Evolutionary conservation across 129 eudicot species (phyloP).

Genomic region (Artemisia tridentata): DNA sequence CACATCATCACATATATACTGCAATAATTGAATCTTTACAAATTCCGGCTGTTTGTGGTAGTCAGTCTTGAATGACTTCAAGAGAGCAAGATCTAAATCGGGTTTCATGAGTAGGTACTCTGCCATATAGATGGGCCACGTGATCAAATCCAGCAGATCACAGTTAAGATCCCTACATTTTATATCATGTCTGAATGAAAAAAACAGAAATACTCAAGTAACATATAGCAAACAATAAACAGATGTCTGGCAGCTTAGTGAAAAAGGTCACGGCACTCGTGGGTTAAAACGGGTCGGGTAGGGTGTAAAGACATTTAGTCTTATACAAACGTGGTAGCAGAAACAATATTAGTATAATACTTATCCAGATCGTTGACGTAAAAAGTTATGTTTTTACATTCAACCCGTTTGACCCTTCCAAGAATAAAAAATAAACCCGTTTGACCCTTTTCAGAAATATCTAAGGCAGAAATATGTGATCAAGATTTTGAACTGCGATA

Average conservation of each 20-base stretch:
- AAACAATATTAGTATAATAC: background rate
- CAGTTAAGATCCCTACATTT: slow-evolving; percentile 78
- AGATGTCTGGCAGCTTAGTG: background rate
- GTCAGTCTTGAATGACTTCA: slow-evolving; percentile 56
- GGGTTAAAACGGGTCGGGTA: background rate
- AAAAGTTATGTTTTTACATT: no score
- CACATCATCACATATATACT: slow-evolving; percentile 83
- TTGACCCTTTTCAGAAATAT: no score
- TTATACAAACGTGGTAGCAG: background rate
- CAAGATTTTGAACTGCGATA: no score
- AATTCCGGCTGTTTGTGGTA: slow-evolving; percentile 62
- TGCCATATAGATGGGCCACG: slow-evolving; percentile 87
- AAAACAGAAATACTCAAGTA: slow-evolving; percentile 8
- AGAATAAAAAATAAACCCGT: no score
- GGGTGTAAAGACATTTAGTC: no score
- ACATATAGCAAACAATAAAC: background rate
- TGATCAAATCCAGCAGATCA: slow-evolving; percentile 80
- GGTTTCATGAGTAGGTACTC: slow-evolving; percentile 73
- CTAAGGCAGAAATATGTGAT: no score
- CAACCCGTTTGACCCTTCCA: no score
- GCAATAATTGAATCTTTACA: slow-evolving; percentile 65
- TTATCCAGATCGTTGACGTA: background rate
- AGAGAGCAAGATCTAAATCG: slow-evolving; percentile 50
- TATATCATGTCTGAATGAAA: background rate
- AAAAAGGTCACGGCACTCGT: background rate